Conservation (phyloP, 768 basidiomycete species). For the Leccinum uliginosum region DNA sequence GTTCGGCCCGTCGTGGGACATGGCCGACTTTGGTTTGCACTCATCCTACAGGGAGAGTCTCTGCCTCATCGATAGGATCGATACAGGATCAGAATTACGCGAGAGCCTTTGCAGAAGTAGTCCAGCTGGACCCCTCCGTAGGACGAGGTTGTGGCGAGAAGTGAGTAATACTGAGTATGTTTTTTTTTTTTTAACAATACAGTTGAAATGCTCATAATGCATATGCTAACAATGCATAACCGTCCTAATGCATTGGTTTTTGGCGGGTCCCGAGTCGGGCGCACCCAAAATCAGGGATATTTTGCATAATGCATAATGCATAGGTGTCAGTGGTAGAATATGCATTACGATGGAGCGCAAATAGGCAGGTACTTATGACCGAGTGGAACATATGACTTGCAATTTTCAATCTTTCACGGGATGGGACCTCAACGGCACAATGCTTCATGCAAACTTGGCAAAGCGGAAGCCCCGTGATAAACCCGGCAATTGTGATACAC, state of each 20-base stretch:
- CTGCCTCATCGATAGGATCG: slow-evolving; percentile 38
- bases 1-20: slow-evolving; percentile 30
- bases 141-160: slow-evolving; percentile 43
- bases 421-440: not conserved
- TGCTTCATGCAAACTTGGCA: not conserved
- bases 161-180: too few relatives aligned
- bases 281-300: too few relatives aligned
- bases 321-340: too few relatives aligned
- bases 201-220: too few relatives aligned
- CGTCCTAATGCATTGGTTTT: too few relatives aligned
- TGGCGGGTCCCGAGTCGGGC: too few relatives aligned
- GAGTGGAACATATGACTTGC: not conserved
- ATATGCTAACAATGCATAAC: too few relatives aligned
- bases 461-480: not conserved
- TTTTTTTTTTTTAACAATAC: too few relatives aligned
- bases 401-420: not conserved
- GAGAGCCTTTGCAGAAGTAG: slow-evolving; percentile 34
- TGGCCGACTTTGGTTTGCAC: slow-evolving; percentile 29
- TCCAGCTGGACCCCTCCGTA: slow-evolving; percentile 28
- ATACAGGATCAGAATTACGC: slow-evolving; percentile 28
- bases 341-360: too few relatives aligned
- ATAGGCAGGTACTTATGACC: not conserved
- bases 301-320: too few relatives aligned
- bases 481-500: not conserved
- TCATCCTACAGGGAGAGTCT: slow-evolving; percentile 33